Evolutionary conservation across 257 asterid genomes (phyloP).

Genomic region (Penstemon eatonii): DNA sequence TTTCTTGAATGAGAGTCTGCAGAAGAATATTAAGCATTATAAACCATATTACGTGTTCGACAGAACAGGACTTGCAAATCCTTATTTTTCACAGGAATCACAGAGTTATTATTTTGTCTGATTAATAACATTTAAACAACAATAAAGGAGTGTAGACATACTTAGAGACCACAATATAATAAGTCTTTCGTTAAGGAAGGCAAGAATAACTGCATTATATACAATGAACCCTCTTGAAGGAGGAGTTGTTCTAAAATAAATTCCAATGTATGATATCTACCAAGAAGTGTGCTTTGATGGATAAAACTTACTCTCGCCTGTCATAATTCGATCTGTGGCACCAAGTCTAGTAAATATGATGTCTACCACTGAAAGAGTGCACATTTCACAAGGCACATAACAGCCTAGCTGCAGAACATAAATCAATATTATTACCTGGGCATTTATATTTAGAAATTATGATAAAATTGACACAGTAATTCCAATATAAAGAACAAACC

Average conservation of each 20-base stretch:
- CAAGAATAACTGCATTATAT: neutral
- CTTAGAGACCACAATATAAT: neutral
- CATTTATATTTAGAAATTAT: constrained; percentile 14
- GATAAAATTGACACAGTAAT: constrained; percentile 10
- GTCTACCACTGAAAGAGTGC: constrained; percentile 82
- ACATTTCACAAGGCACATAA: constrained; percentile 79
- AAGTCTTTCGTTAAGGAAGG: neutral
- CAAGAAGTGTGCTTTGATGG: constrained; percentile 11
- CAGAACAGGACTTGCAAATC: constrained; percentile 1
- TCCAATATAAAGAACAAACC: constrained; percentile 45
- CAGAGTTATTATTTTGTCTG: neutral
- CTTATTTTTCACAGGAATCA: constrained; percentile 2
- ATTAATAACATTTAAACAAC: neutral
- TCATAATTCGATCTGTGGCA: constrained; percentile 91
- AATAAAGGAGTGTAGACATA: neutral
- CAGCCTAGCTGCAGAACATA: constrained; percentile 76
- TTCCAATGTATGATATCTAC: neutral
- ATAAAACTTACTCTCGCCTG: constrained; percentile 88
- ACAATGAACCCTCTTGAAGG: constrained; percentile 8
- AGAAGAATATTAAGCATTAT: neutral
- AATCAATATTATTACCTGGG: constrained; percentile 23
- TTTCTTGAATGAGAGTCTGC: neutral
- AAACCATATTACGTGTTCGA: neutral
- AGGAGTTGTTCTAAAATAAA: neutral
- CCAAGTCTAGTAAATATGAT: constrained; percentile 93